Evolutionary conservation across 768 basidiomycete species (phyloP), one percentile per base, ranked within the genome.

Genomic region (Lactarius akahatsu): DNA sequence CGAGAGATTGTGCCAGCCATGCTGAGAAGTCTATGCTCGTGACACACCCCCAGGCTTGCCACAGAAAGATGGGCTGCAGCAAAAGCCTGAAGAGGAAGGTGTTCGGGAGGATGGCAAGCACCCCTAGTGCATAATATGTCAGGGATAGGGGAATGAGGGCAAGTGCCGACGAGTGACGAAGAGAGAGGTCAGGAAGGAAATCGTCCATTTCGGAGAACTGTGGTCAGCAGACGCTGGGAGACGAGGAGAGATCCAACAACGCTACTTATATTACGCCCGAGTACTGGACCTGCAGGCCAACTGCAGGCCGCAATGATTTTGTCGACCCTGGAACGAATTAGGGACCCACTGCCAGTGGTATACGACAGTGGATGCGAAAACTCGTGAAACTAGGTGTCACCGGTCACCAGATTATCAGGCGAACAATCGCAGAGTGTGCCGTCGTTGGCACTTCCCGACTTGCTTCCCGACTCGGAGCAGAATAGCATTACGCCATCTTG

Each of bases 61-160:
- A 61, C 5, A 56, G 11, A 28, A 43, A 45, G 16, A 61, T 0
- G 40, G 65, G 65, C 23, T 61, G 32, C 4, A 66, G 36, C 34
- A 40, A 59, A 18, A 61, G 16, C 20, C 26, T n/a, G 15, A 66
- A 20, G 4, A 55, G 26, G 13, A 20, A 43, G 0, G 65, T 66
- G 36, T 61, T 23, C 18, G 41, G 59, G n/a, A 66, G 52, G 36
- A 66, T 23, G 16, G 47, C 59, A 40, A 66, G 60, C 3, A 66
- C 36, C 6, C 59, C 58, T 8, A 54, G 55, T 36, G 30, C 28
- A 41, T 61, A 55, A 40, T 61, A 61, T 54, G 45, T 43, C 4
- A 57, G 20, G 55, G 38, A 61, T 6, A 66, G 26, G 9, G 65
- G 59, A 7, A n/a, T 32, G 32, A 45, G 3, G 4, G 58, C 64